Base-by-base conservation (phyloP, 1,139 yeast genomes). In the Candida anutae region DNA sequence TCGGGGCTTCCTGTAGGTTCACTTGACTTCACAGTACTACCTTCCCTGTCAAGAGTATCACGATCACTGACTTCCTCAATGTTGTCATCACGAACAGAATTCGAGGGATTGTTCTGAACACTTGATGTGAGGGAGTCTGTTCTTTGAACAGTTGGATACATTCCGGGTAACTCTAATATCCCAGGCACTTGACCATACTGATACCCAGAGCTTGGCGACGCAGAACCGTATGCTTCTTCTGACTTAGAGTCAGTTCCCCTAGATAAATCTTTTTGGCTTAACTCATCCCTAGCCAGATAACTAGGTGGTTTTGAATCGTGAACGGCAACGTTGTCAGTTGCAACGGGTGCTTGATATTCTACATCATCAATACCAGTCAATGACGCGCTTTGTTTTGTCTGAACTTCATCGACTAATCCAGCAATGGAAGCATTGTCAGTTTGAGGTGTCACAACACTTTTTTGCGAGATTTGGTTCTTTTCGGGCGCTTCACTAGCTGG, bases 31-130 rank as follows among this genome's bases (percentile, higher is more conserved):
- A 17, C 8, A 8, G 19, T 32, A 15, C 18, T 26, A 6, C 24
- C 28, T 8, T 33, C 38, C 26, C 52, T 49, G 13, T 50, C 65
- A 46, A 77, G 68, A 2, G 82, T 73, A 18, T 70, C 78, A 20
- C 77, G 71, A 29, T 73, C 74, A 29, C 82, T 74, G 5, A 69
- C 62, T 33, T 77, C 83, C 25, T 73, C 73, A 28, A 65, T 58
- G 35, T 65, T 64, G 43, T 81, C 94, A 36, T 81, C 90, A 34
- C 94, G 74, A 6, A 82, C 94, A 15, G 95, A 83, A 52, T 77
- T 72, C 0, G 96, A 88, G 3, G 96, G 87, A 49, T 88, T 87
- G 54, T 87, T 87, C 44, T 83, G 93, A 13, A 87, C 94, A 31
- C 95, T 83, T 0, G 95, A 85, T 0, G 95, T 81, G 28, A 82